Percentiles rank a stretch among this genome's conserved stretches.
Conservation (phyloP, 2,329 filamentous ascomycete genomes). For the Phialophora chinensis region DNA sequence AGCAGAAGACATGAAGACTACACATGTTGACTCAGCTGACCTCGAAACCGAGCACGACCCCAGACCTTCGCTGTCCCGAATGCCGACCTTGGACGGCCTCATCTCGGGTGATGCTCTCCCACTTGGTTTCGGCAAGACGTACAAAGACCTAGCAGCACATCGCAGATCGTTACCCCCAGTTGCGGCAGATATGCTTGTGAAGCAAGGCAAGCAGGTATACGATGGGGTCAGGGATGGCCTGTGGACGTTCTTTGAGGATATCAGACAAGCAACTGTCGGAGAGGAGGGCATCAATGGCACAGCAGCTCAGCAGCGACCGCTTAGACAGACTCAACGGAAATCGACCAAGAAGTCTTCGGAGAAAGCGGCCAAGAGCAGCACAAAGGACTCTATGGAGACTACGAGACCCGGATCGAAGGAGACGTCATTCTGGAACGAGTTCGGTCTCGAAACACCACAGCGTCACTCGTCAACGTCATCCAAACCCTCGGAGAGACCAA, state of each 20-base stretch:
- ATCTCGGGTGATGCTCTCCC: constrained; percentile 34
- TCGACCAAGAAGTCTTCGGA: constrained; percentile 50
- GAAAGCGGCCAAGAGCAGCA: constrained; percentile 37
- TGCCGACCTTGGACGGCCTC: constrained; percentile 37
- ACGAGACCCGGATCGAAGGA: constrained; percentile 45
- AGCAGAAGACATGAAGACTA: neutral
- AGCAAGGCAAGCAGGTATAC: constrained; percentile 75
- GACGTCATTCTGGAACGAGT: constrained; percentile 58
- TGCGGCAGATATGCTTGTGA: constrained; percentile 60
- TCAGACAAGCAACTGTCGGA: constrained; percentile 92
- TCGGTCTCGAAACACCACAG: constrained; percentile 56
- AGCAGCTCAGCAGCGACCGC: constrained; percentile 41
- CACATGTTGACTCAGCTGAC: neutral
- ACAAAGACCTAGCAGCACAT: constrained; percentile 48
- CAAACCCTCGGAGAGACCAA: constrained; percentile 38
- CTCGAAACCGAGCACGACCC: constrained; percentile 1
- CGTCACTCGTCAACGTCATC: constrained; percentile 41
- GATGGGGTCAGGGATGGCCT: constrained; percentile 88
- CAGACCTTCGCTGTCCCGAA: constrained; percentile 24
- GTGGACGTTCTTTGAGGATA: constrained; percentile 93
- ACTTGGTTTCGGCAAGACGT: constrained; percentile 40
- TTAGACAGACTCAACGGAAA: constrained; percentile 43
- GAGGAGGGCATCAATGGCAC: constrained; percentile 76
- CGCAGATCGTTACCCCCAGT: constrained; percentile 51
- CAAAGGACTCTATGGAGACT: neutral